Evolutionary conservation across 805 yeast species (phyloP), one percentile per base, ranked within the genome.

Genomic region (Ogataea henricii): DNA sequence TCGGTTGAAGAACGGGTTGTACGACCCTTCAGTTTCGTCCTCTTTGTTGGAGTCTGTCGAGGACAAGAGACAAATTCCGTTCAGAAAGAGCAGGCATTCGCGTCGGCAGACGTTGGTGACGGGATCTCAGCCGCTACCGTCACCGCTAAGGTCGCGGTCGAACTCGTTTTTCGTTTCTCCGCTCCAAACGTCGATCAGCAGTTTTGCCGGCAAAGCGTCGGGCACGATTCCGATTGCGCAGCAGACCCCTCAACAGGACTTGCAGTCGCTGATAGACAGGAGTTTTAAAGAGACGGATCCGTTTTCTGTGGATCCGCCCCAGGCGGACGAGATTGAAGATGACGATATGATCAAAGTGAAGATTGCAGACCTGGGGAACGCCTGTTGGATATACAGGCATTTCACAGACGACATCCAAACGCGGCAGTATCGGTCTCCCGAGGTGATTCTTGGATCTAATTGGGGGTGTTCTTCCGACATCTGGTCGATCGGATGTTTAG

Each of bases 381-480:
- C 96, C 1, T 89, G 96, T 55, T 88, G 89, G 83, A 74, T 78
- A 4, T 77, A 81, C 60, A 79, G 79, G 43, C 97, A 90, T 64
- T 89, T 86, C 67, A 87, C 96, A 4, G 82, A 89, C 65, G 91
- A 89, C 53, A 88, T 90, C 52, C 97, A 90, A 67, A 90, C 97
- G 1, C 76, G 97, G 39, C 97, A 90, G 65, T 90, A 90, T 66
- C 75, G 99, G 38, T 81, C 97, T 0, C 98, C 98, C 1, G 99
- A 92, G 61, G 87, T 86, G 4, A 67, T 87, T 13, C 59, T 87
- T 16, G 94, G 96, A 0, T 79, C 87, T 8, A 74, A 79, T 26
- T 94, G 99, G 99, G 99, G 99, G 1, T 90, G 96, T 44, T 83
- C 92, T 46, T 85, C 95, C 1, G 99, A 94, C 68, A 78, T 92